Base-by-base conservation (phyloP, 2,329 filamentous ascomycete genomes). In the Phyllosticta capitalensis region DNA sequence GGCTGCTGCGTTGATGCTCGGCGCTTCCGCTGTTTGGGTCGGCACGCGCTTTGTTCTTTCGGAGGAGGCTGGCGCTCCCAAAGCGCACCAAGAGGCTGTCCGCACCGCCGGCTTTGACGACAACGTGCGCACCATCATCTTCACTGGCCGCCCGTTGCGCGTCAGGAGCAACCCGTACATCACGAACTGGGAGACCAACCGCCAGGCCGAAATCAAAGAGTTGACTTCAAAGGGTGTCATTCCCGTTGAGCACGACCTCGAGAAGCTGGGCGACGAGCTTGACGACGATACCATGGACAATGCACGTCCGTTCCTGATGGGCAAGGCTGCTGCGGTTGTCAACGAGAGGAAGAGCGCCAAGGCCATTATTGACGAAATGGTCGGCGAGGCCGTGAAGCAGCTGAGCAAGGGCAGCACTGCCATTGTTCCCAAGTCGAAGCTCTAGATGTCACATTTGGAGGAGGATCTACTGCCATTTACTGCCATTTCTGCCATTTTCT, bases 61-160 rank as follows among this genome's bases (percentile, higher is more conserved):
- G 59, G 89, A 96, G 66, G 94, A 99, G 81, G 94, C 94, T 60
- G 92, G 94, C 70, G 94, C 94, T 10, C 90, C 94, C 66, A 87
- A 90, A 75, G 84, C 89, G 53, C 92, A 99, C 82, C 94, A 97
- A 79, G 92, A 99, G 72, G 90, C 92, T 63, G 94, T 99, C 67
- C 84, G 85, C 70, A 96, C 92, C 51, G 84, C 94, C 56, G 84
- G 89, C 67, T 96, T 94, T 74, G 91, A 97, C 76, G 94, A 99
- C 77, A 99, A 95, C 71, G 79, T 97, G 73, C 89, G 90, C 72
- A 99, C 94, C 55, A 90, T 97, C 75, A 99, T 99, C 79, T 99
- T 97, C 83, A 99, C 94, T 60, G 94, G 94, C 59, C 89, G 94
- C 61, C 94, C 94, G 38, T 81, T 99, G 71, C 90, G 94, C 66